Conservation (phyloP, 371 early-diverging fungal genomes). For the Coemansia linderi region DNA sequence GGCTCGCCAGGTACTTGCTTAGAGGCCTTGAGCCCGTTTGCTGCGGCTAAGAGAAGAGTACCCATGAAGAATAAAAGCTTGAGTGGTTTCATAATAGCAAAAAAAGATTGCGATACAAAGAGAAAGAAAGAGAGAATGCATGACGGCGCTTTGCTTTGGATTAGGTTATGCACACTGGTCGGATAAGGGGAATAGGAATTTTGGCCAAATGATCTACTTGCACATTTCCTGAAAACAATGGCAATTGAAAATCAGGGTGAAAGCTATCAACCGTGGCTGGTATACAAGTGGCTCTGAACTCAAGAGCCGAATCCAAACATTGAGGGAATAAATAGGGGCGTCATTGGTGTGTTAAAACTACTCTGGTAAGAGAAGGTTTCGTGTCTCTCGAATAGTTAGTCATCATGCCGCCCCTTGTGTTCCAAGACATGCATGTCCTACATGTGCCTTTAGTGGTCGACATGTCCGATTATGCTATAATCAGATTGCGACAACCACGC, state of each 20-base stretch:
- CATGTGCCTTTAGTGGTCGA: too few relatives aligned
- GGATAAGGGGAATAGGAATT: background rate
- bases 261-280: background rate
- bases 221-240: background rate
- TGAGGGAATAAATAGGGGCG: too few relatives aligned
- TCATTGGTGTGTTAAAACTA: too few relatives aligned
- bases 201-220: background rate
- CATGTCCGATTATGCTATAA: too few relatives aligned
- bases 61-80: background rate
- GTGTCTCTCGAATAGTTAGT: too few relatives aligned
- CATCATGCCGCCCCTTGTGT: too few relatives aligned
- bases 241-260: background rate
- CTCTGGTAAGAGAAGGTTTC: too few relatives aligned
- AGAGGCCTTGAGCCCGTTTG: background rate
- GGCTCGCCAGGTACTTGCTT: constrained; percentile 31
- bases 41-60: background rate
- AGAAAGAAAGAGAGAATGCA: background rate
- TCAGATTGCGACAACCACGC: too few relatives aligned
- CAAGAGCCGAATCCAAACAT: too few relatives aligned
- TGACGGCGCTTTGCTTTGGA: background rate
- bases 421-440: too few relatives aligned
- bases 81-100: background rate
- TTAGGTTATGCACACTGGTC: background rate
- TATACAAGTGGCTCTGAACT: too few relatives aligned
- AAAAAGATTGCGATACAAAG: background rate